Evolutionary conservation across 345 rosid species (phyloP), one percentile per base, ranked within the genome.

Genomic region (Reutealis trisperma): DNA sequence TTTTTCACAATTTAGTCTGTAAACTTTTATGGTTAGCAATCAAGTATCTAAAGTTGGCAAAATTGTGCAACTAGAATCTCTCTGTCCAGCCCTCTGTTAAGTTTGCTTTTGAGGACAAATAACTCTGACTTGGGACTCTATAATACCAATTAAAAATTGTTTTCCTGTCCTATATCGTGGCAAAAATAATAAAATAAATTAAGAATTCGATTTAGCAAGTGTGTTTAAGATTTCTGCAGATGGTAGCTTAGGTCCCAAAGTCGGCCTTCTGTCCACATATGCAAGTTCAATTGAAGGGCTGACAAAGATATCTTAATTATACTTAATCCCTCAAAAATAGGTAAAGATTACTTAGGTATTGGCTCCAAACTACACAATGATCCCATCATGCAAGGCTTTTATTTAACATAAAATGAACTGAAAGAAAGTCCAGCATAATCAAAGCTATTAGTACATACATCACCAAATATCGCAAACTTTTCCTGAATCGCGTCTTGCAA

Each of bases 401-500:
- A 3, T 67, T 68, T 44, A 47, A 52, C 19, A 5, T 13, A 34
- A 34, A 24, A 45, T 13, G n/a, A 51, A 73, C 5, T 60, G 55
- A 58, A 15, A 51, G n/a, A 69, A 60, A 32, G 57, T 47, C 5
- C n/a, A 55, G 25, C 22, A 66, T 76, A 55, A 71, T 69, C 42
- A 67, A 52, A 49, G 55, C 74, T 72, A 63, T 67, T 68, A 64
- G 80, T 72, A 84, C 97, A 76, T 84, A 96, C 98, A 88, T 96
- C 97, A 79, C 99, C 97, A 90, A 96, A 91, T 70, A 92, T 90
- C 21, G 98, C 86, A 90, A 94, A 96, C 80, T 90, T 96, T 82
- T 96, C 99, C 87, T 96, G 97, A 78, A 96, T 92, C 75, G 97
- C 99, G 74, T 87, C 93, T 87, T 96, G 99, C 71, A 96, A 84